Evolutionary conservation across 2,329 filamentous ascomycete species (phyloP).

Genomic region (Colletotrichum orbiculare): DNA sequence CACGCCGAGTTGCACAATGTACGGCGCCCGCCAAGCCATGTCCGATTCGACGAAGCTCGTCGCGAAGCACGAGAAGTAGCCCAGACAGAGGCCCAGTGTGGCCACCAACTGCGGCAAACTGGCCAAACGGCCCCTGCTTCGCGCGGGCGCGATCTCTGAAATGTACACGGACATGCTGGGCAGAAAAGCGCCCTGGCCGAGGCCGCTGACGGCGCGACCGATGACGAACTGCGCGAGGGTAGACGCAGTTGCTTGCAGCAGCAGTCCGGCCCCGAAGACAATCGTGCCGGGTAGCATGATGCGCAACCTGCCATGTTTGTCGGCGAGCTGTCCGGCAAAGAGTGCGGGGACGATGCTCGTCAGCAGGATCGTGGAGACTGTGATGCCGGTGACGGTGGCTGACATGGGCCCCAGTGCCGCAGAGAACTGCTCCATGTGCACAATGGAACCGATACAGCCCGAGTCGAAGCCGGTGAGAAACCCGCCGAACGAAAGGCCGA

Average conservation of each 20-base stretch:
- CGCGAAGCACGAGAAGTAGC: constrained; percentile 71
- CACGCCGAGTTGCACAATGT: constrained; percentile 55
- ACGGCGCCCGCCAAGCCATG: constrained; percentile 63
- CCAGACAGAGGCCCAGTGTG: constrained; percentile 60
- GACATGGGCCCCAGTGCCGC: constrained; percentile 58
- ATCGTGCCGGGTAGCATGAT: constrained; percentile 60
- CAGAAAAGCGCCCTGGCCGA: constrained; percentile 69
- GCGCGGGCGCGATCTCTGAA: constrained; percentile 67
- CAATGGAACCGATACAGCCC: constrained; percentile 48
- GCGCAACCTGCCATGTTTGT: constrained; percentile 59
- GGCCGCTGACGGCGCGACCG: constrained; percentile 64
- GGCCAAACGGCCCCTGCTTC: constrained; percentile 59
- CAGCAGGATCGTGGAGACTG: constrained; percentile 67
- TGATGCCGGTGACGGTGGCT: constrained; percentile 64
- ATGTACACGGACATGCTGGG: constrained; percentile 67
- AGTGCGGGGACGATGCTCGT: constrained; percentile 54
- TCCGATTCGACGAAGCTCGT: constrained; percentile 51
- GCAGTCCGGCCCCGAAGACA: constrained; percentile 63
- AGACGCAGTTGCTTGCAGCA: constrained; percentile 60
- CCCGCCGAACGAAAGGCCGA: neutral
- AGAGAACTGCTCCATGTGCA: constrained; percentile 46
- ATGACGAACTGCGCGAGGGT: constrained; percentile 63
- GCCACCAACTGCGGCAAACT: constrained; percentile 64
- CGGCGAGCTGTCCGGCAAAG: constrained; percentile 65
- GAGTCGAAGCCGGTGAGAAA: constrained; percentile 47